Conservation (phyloP, 2,329 filamentous ascomycete genomes). For the Colletotrichum sp. region DNA sequence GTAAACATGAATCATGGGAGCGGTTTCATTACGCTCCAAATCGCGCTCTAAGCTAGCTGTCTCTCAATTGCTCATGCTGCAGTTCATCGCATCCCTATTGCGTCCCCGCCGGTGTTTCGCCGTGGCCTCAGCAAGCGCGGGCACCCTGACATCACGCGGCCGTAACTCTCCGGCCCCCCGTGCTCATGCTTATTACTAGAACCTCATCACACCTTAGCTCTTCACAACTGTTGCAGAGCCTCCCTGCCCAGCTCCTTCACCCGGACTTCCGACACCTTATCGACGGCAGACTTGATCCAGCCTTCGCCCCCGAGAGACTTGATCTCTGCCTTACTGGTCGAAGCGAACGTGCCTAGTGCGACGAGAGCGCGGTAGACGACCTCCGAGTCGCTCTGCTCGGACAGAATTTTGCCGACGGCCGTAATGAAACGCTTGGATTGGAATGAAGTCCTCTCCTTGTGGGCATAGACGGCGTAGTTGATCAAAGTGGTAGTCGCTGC, state of each 20-base stretch:
- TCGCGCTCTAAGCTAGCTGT: conserved; percentile 9
- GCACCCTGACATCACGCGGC: neutral
- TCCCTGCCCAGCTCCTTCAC: conserved; percentile 53
- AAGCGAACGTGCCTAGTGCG: conserved; percentile 78
- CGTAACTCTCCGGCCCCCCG: neutral
- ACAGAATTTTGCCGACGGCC: conserved; percentile 67
- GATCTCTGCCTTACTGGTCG: conserved; percentile 54
- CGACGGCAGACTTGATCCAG: conserved; percentile 48
- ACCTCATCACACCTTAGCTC: neutral
- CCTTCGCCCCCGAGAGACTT: conserved; percentile 44
- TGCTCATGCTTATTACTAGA: neutral
- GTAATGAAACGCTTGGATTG: conserved; percentile 56
- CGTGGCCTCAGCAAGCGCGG: conserved; percentile 8
- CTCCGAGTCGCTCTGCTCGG: conserved; percentile 76
- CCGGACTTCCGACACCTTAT: conserved; percentile 48
- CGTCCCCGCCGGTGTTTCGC: neutral
- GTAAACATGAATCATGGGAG: neutral
- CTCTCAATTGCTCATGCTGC: neutral
- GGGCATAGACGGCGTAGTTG: conserved; percentile 80
- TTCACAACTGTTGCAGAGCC: conserved; percentile 41
- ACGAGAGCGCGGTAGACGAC: conserved; percentile 84
- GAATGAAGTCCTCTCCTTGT: conserved; percentile 43
- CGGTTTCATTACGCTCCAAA: conserved; percentile 12
- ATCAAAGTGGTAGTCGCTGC: conserved; percentile 83
- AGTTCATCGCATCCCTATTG: neutral